Evolutionary conservation across 148 eudicot species (phyloP), one percentile per base, ranked within the genome.

Genomic region (Pouteria glomerata): DNA sequence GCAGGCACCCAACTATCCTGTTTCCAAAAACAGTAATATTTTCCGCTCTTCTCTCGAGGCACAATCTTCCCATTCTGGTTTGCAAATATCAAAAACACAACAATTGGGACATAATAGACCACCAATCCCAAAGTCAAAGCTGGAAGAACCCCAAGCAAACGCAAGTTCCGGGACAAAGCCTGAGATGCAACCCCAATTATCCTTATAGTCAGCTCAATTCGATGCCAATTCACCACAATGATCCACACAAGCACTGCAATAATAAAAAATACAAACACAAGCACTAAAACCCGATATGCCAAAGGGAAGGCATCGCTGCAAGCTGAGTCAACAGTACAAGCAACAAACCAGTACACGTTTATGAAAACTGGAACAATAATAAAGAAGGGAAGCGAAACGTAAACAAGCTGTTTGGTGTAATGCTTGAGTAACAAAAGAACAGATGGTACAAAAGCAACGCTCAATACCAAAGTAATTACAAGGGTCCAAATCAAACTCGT

Each of bases 1-100:
- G 93, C 96, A 27, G 92, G 88, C 70, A 93, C 96, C 98, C 98
- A 93, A 50, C 90, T 76, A 74, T 90, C 93, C 63, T 86, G 86
- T 76, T 94, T 90, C 97, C 97, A 95, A 70, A 35, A 83, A 84
- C 99, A 95, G 72, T 56, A 63, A 76, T 78, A 85, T 63, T 84
- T 89, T 55, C 85, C 97, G 44, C 78, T 76, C 39, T 83, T 72
- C 24, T 81, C 88, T 15, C 51, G 74, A 16, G 84, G 79, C 76
- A 88, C 87, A 79, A 95, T 78, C 68, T 84, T 79, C 67, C 98
- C 99, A 92, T 95, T 95, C 50, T 73, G 62, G 29, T 80, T 79
- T 19, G 99, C 84, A 78, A 86, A 87, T 73, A 95, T 84, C 82
- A 92, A 87, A 70, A 95, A 95, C 79, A 88, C 87, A 42, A 95